Evolutionary conservation across 345 rosid species (phyloP), one percentile per base, ranked within the genome.

Genomic region (Cardamine chenopodiifolia): DNA sequence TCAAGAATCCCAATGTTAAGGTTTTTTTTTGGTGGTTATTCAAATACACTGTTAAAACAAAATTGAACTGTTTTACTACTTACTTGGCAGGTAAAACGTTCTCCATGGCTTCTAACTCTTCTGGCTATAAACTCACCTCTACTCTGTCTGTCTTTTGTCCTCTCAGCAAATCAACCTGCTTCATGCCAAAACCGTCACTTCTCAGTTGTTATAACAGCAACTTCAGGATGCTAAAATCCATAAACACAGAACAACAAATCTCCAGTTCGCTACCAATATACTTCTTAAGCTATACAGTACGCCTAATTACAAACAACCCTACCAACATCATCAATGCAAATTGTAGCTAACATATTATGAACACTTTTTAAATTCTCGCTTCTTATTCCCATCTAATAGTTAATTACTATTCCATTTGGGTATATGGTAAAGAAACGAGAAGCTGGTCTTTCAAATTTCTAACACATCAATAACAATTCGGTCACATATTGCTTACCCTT

Each of bases 401-500:
- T 44, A 44, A 44, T 44, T n/a, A 14, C 19, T 29, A 5, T 29
- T 29, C 48, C 17, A 42, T 42, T 42, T 4, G 6, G 6, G 48
- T 42, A 42, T 40, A 12, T 40, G 48, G 18, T 15, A 42, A 31
- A 31, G 34, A 14, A 7, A 15, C 48, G 3, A 23, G 29, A 53
- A 18, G 31, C 9, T 6, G 12, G 54, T 20, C 55, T 1, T 29
- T 29, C 32, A 29, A 50, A 3, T 4, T 55, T 23, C 26, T 3
- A 53, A 23, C 19, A 62, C 50, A 37, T 11, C 26, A 37, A 5
- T 53, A 4, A 6, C 8, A 13, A 1, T 29, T 14, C 17, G 13
- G 29, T 25, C 2, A 25, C 17, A 50, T 35, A 28, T 54, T 55
- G 19, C 91, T 88, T 82, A 91, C 98, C 90, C 98, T 87, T 83